A percentile compares a stretch with the other conserved stretches of the same genome.
Evolutionary conservation across 441 rosid genomes (phyloP).

Genomic region (Euphorbia celastroides): DNA sequence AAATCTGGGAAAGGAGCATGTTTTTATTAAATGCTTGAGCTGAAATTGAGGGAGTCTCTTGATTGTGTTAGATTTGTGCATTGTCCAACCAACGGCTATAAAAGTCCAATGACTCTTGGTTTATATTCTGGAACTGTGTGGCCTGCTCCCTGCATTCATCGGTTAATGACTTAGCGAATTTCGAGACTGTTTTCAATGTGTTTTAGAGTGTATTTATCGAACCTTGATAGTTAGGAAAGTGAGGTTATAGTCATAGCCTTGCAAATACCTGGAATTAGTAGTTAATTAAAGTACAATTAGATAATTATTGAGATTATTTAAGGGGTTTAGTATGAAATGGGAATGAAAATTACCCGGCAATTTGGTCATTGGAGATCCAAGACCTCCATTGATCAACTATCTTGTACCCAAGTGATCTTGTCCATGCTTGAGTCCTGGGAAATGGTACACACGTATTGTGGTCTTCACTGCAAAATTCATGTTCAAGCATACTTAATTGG

Average conservation of each 20-base stretch:
- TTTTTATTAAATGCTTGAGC: background rate
- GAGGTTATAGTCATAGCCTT: constrained; percentile 42
- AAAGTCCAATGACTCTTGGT: constrained; percentile 42
- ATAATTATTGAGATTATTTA: background rate
- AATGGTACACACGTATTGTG: constrained; percentile 42
- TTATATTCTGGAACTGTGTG: constrained; percentile 64
- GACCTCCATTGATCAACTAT: constrained; percentile 37
- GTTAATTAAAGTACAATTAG: background rate
- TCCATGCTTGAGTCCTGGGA: constrained; percentile 43
- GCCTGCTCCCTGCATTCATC: constrained; percentile 56
- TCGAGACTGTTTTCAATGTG: too few species aligned
- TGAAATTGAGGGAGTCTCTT: background rate
- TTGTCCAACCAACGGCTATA: constrained; percentile 32
- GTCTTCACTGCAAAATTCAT: constrained; percentile 35
- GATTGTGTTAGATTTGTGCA: constrained; percentile 12
- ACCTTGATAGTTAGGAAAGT: constrained; percentile 60
- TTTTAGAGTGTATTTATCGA: background rate
- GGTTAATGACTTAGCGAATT: too few species aligned
- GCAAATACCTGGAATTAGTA: constrained; percentile 36
- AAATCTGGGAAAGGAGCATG: background rate
- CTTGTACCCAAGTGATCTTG: constrained; percentile 36
- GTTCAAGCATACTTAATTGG: too few species aligned
- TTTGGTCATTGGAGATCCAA: constrained; percentile 32
- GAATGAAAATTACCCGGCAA: constrained; percentile 30
- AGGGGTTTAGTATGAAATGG: background rate